Base-by-base conservation (phyloP, 2,329 filamentous ascomycete genomes). In the Colletotrichum higginsianum region DNA sequence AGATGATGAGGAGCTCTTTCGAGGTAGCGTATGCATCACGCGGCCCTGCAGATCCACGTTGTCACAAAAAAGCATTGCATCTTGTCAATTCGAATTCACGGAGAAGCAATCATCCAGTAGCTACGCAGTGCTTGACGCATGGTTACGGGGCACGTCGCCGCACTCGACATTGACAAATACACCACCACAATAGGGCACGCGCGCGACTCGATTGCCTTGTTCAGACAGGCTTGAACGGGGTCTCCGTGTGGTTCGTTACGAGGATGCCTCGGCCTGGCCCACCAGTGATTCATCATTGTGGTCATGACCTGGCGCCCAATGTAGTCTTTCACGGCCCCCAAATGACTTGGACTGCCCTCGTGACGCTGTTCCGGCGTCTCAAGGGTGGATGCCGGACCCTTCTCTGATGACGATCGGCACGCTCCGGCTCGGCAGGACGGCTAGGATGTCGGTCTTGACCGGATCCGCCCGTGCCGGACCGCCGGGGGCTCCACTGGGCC, bases 321-420 rank as follows among this genome's bases (percentile, higher is more conserved):
- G 23, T 16, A 4, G 30, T 21, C n/a, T 12, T 18, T 5, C 16
- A 18, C 13, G 30, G 30, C 9, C 18, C 30, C 30, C 57, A 21
- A 4, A 35, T 21, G 26, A 15, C 30, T 15, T 49, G 13, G 9
- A 11, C 11, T 18, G 9, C 11, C 21, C 44, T 12, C 44, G n/a
- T 35, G 7, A 18, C 26, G 23, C 44, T 46, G 26, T 4, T 38
- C 58, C 53, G 30, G 44, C 38, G 26, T 21, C 35, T 9, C 50
- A 49, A 21, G 7, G 47, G 44, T 26, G 50, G 50, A 53, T 42
- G 40, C 35, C 65, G 64, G 64, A 30, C 44, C 40, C 18, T 40
- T 58, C 58, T 47, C 44, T 71, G 52, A 68, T 71, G 68, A 61
- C 21, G 64, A 68, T 68, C 68, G 68, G 68, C 65, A 67, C 40